Evolutionary conservation across 2,329 filamentous ascomycete genomes (phyloP).

Genomic region (Diaporthe citriasiana): DNA sequence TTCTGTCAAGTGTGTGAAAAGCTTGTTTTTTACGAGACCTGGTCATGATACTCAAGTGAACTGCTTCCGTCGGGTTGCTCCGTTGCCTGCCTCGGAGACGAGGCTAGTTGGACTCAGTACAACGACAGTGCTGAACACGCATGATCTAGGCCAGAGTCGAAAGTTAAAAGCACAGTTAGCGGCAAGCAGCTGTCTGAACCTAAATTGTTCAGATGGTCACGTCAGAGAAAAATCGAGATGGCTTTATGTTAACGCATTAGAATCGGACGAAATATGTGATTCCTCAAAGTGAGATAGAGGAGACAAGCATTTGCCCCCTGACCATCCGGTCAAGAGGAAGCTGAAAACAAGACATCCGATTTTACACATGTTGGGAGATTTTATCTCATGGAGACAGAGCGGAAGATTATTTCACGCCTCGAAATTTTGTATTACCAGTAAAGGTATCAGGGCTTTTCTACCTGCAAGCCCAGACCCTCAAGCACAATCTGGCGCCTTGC

Average conservation of each 20-base stretch:
- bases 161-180: not conserved
- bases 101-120: not conserved
- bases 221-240: too few relatives aligned
- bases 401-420: not conserved
- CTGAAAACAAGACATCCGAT: not conserved
- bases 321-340: not conserved
- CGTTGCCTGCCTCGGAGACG: not conserved
- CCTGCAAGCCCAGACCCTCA: not conserved
- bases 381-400: too few relatives aligned
- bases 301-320: not conserved
- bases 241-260: not conserved
- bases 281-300: not conserved
- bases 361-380: too few relatives aligned
- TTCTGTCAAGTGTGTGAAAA: not conserved
- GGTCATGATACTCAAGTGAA: not conserved
- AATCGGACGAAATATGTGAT: not conserved
- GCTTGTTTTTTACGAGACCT: not conserved
- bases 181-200: not conserved
- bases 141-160: not conserved
- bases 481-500: constrained; percentile 31
- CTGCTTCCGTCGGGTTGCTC: not conserved
- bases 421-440: not conserved
- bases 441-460: not conserved
- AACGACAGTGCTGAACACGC: not conserved
- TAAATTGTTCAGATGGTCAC: not conserved